Base-by-base conservation (phyloP, 305 asterid species). In the Stenogyne calaminthoides region DNA sequence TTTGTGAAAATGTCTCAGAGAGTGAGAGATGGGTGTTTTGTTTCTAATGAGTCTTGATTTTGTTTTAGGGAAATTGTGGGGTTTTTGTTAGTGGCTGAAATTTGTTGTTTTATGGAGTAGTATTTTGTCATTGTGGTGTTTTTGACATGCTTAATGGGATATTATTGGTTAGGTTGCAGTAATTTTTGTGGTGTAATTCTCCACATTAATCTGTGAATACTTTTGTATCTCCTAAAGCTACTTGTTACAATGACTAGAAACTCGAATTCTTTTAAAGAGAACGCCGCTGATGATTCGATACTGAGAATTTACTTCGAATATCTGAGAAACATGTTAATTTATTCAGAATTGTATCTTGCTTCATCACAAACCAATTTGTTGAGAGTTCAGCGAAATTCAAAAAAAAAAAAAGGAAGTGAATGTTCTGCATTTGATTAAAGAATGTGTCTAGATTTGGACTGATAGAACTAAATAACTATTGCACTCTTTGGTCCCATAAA, bases 1-100 rank as follows among this genome's bases (percentile, higher is more conserved):
- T 73, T 63, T 73, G 71, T 51, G 19, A 37, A 63, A 73, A 62
- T 72, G 70, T 37, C 47, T 58, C 9, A 51, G 44, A 12, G 66
- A 7, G 36, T 37, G 60, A n/a, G 34, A 46, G 52, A 3, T 9
- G 34, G 66, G 1, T 29, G 37, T 29, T 15, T n/a, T 29, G 37
- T 29, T 15, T n/a, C 52, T 47, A 14, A 8, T 29, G 61, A n/a
- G 9, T 16, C 47, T 52, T 60, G 76, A 44, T 25, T 60, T 58
- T 71, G 8, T 18, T 32, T 44, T 36, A 18, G 63, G 40, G 11
- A 47, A 34, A 60, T 59, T 3, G 46, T 57, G 60, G 76, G 68
- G 36, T 15, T 71, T 59, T 16, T 5, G 32, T n/a, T 39, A 52
- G 64, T 15, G 40, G 25, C 25, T 39, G 29, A 54, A 16, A 0